phyloP scores from a whole-genome alignment of 1,284 basidiomycete genomes.

The Golubevia sp. region DNA sequence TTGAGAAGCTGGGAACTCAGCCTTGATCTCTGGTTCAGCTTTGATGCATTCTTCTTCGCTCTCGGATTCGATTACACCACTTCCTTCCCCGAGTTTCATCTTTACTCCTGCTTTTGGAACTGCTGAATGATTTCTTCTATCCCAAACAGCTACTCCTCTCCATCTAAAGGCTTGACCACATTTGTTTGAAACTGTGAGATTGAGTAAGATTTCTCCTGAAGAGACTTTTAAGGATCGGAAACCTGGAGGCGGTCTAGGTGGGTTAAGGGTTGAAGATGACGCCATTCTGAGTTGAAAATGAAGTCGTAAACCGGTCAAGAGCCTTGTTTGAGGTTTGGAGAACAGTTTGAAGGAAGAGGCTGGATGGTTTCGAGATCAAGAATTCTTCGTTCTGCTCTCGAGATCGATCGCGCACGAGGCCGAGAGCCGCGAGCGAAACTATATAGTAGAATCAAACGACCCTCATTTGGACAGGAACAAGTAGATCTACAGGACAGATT shows the following conservation, averaged over 20 bases:
- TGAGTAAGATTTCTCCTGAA: slow-evolving; percentile 30
- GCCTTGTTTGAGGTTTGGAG: no score
- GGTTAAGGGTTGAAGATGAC: background rate
- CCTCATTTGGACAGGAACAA: no score
- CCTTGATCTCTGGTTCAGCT: background rate
- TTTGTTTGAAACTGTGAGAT: slow-evolving; percentile 51
- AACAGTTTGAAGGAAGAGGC: no score
- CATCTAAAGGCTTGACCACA: slow-evolving; percentile 59
- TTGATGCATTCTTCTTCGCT: background rate
- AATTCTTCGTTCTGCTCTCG: no score
- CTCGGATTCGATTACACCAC: background rate
- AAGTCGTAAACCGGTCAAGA: no score
- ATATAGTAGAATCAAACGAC: no score
- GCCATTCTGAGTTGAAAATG: background rate
- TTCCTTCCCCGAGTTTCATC: background rate
- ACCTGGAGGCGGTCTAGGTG: slow-evolving; percentile 27
- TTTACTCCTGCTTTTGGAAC: slow-evolving; percentile 7
- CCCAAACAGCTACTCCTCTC: slow-evolving; percentile 38
- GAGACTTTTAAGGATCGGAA: slow-evolving; percentile 10
- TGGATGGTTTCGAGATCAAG: no score
- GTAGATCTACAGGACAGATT: no score
- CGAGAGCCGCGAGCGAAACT: no score
- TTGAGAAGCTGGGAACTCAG: background rate
- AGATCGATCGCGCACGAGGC: no score
- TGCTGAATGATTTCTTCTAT: background rate